A percentile compares a stretch with the other conserved stretches of the same genome.
phyloP scores from a whole-genome alignment of 2,329 filamentous ascomycete species.

The Akanthomyces uredinophilus region DNA sequence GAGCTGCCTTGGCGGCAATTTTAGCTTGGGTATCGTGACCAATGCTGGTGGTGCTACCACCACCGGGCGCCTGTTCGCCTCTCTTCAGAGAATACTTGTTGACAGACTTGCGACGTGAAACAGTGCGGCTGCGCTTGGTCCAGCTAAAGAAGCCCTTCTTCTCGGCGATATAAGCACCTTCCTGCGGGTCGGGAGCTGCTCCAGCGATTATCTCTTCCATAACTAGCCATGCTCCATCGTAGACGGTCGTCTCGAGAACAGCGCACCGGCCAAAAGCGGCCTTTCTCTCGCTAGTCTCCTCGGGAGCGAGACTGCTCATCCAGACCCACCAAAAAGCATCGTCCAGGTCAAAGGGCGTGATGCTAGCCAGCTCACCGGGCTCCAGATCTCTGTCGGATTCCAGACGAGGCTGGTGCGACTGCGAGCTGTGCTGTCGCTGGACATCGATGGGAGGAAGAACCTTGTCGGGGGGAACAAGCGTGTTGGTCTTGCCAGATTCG shows the following conservation, averaged over 20 bases:
- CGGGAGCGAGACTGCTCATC: constrained; percentile 92
- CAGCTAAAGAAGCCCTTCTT: constrained; percentile 94
- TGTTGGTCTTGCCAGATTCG: constrained; percentile 57
- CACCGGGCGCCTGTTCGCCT: constrained; percentile 38
- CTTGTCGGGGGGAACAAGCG: constrained; percentile 88
- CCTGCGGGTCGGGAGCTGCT: constrained; percentile 76
- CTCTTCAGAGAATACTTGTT: constrained; percentile 54
- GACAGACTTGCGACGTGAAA: constrained; percentile 65
- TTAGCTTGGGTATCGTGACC: constrained; percentile 87
- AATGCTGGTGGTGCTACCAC: constrained; percentile 73
- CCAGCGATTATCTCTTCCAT: constrained; percentile 96
- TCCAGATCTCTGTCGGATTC: constrained; percentile 67
- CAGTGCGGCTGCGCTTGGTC: constrained; percentile 61
- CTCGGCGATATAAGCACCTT: constrained; percentile 85
- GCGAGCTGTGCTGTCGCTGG: constrained; percentile 76
- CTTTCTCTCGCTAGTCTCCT: constrained; percentile 81
- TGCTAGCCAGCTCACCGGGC: constrained; percentile 91
- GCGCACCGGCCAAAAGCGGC: constrained; percentile 92
- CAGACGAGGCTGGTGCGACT: constrained; percentile 72
- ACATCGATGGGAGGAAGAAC: constrained; percentile 78
- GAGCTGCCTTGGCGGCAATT: constrained; percentile 85
- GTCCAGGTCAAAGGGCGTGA: constrained; percentile 78
- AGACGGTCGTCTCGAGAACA: constrained; percentile 81
- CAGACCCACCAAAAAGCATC: constrained; percentile 99
- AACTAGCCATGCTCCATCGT: constrained; percentile 80